Evolutionary conservation across 2,329 filamentous ascomycete genomes (phyloP).

Genomic region (Talaromyces sp.): DNA sequence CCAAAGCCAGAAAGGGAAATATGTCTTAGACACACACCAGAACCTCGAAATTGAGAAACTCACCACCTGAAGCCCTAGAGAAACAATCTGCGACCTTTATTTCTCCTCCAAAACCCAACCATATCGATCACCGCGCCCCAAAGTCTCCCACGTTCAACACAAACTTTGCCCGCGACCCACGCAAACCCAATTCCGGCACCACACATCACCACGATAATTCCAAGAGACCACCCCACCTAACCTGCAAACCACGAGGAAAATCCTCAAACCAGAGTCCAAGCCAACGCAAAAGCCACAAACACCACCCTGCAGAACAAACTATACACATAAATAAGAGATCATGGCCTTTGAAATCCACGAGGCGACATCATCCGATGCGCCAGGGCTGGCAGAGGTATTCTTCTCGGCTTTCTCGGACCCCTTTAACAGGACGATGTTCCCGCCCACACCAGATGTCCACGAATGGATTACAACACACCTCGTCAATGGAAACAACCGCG

Average conservation of each 20-base stretch:
- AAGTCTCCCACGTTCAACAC: neutral
- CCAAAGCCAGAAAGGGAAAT: neutral
- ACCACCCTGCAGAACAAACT: neutral
- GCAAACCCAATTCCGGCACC: neutral
- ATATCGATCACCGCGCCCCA: too few species aligned
- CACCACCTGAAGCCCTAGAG: too few species aligned
- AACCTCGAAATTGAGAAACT: neutral
- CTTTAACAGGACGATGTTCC: slow-evolving; percentile 28
- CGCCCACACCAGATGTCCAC: slow-evolving; percentile 25
- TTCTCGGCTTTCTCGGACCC: slow-evolving; percentile 25
- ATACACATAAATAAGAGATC: neutral
- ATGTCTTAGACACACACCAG: neutral
- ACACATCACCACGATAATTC: neutral
- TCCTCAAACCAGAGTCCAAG: neutral
- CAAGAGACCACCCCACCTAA: neutral
- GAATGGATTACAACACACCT: slow-evolving; percentile 20
- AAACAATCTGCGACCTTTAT: too few species aligned
- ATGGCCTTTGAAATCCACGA: slow-evolving; percentile 22
- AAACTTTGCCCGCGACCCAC: neutral
- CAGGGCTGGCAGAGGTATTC: slow-evolving; percentile 24
- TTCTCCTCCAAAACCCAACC: too few species aligned
- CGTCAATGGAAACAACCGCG: neutral
- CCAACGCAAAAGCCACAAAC: neutral
- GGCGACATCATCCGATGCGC: slow-evolving; percentile 19
- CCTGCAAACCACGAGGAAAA: neutral